phyloP scores from a whole-genome alignment of 306 rosid species.

The Cucumis sativus region DNA sequence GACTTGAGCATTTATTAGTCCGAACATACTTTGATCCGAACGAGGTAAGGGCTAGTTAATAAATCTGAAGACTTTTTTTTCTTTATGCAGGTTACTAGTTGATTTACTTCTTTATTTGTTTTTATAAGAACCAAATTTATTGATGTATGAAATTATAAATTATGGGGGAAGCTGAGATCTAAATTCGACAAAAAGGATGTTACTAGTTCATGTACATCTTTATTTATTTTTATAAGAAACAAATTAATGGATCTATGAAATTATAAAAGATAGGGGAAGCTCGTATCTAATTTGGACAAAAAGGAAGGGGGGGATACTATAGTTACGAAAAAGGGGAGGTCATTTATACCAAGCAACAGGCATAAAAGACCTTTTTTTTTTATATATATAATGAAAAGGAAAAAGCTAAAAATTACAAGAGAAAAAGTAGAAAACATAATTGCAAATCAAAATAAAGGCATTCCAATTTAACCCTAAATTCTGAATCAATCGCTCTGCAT shows the following conservation, averaged over 20 bases:
- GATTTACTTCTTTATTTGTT: neutral
- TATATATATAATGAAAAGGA: too few species aligned
- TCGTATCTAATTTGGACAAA: neutral
- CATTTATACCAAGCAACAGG: too few species aligned
- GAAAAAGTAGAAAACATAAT: too few species aligned
- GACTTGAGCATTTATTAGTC: conserved; percentile 94
- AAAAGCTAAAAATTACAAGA: too few species aligned
- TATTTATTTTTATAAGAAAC: too few species aligned
- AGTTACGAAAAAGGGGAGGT: too few species aligned
- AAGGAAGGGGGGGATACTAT: neutral
- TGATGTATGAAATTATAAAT: neutral
- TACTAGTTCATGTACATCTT: too few species aligned
- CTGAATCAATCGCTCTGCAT: too few species aligned
- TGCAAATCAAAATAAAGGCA: too few species aligned
- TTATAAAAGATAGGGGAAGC: neutral
- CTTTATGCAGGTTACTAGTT: neutral
- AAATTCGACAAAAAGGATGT: neutral
- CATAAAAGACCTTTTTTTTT: too few species aligned
- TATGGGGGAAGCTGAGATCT: neutral
- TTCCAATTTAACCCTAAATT: too few species aligned
- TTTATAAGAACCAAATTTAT: neutral
- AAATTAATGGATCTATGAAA: neutral
- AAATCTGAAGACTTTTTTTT: neutral
- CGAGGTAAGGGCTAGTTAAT: conserved; percentile 44
- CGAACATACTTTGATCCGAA: conserved; percentile 95